phyloP scores from a whole-genome alignment of 768 basidiomycete species.

The Macrolepiota albuminosa region DNA sequence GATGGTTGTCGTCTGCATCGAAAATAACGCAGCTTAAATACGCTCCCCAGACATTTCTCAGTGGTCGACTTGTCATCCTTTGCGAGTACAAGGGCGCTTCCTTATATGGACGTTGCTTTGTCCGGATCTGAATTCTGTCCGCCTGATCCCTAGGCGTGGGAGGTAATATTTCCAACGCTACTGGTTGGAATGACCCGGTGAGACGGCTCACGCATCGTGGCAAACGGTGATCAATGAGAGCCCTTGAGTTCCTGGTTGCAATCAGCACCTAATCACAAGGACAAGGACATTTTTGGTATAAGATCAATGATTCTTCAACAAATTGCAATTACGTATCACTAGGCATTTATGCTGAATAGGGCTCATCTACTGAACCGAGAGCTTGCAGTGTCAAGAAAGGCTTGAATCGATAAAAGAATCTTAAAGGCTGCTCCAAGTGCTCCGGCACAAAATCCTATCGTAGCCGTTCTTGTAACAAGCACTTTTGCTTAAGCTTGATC shows the following conservation, averaged over 20 bases:
- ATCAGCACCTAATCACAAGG: background rate
- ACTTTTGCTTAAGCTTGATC: background rate
- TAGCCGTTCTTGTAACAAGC: conserved; percentile 2
- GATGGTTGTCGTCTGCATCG: conserved; percentile 7
- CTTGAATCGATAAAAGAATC: background rate
- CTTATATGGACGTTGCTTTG: conserved; percentile 26
- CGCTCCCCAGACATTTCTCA: conserved; percentile 1
- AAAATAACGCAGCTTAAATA: conserved; percentile 26
- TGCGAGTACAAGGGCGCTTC: conserved; percentile 26
- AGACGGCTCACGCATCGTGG: background rate
- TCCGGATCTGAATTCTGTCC: conserved; percentile 16
- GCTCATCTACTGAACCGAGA: background rate
- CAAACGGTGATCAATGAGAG: background rate
- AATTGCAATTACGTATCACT: too few relatives aligned
- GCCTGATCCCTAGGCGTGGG: background rate
- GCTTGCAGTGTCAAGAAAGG: background rate
- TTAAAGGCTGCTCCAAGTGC: background rate
- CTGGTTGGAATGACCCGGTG: background rate
- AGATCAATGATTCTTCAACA: background rate
- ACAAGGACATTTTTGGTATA: background rate
- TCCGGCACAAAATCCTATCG: background rate
- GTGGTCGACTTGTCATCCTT: conserved; percentile 3
- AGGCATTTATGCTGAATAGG: too few relatives aligned
- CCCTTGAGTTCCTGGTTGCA: background rate
- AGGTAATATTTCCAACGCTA: background rate